phyloP scores from a whole-genome alignment of 768 basidiomycete genomes.

The Xanthoconium purpureum region DNA sequence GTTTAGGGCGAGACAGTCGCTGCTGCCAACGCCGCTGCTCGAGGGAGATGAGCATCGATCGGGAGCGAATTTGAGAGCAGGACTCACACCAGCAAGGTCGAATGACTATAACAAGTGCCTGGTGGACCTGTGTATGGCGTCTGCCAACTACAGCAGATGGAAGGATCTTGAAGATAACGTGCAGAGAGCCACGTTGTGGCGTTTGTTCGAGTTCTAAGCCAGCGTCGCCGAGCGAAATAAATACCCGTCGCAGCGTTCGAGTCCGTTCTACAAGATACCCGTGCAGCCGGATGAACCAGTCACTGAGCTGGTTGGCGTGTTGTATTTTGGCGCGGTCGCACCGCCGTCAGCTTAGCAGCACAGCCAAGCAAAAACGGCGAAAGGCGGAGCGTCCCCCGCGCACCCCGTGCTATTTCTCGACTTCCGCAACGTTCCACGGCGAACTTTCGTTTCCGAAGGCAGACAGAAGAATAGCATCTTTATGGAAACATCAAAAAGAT shows the following conservation, averaged over 20 bases:
- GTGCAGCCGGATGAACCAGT: slow-evolving; percentile 13
- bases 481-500: neutral
- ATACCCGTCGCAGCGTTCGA: slow-evolving; percentile 1
- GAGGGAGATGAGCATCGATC: slow-evolving; percentile 10
- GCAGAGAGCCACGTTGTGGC: neutral
- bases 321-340: slow-evolving; percentile 1
- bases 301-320: neutral
- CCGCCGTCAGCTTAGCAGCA: slow-evolving; percentile 1
- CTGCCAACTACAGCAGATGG: neutral
- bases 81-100: slow-evolving; percentile 1
- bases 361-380: slow-evolving; percentile 18
- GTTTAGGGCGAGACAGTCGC: neutral
- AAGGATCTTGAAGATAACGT: neutral
- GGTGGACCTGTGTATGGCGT: neutral
- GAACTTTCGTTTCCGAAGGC: neutral
- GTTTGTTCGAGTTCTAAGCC: neutral
- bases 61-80: neutral
- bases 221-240: slow-evolving; percentile 3
- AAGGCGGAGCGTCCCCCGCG: slow-evolving; percentile 6
- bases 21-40: neutral
- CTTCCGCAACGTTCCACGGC: neutral
- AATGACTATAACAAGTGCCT: neutral
- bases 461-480: neutral
- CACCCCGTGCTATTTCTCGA: slow-evolving; percentile 11
- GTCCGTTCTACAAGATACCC: slow-evolving; percentile 16